Base-by-base conservation (phyloP, 2,329 filamentous ascomycete genomes). In the Fusarium proliferatum region DNA sequence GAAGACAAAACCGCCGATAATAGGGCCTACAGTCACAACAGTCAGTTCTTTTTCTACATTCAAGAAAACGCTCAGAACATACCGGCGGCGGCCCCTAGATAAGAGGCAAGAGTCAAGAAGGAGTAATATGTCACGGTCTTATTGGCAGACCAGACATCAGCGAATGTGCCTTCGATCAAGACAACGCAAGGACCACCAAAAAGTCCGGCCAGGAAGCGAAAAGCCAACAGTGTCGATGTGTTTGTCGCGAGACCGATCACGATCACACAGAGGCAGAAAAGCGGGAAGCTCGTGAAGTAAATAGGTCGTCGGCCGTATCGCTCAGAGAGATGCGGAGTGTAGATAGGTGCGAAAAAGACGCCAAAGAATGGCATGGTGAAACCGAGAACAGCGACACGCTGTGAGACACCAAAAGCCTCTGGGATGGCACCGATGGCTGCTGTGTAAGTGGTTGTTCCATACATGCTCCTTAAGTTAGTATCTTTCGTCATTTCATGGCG, bases 51-150 rank as follows among this genome's bases (percentile, higher is more conserved):
- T 28, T 28, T 28, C 28, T 28, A 28, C 8, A 28, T 28, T 9
- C 28, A 28, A 28, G 28, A 28, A 9, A 28, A 28, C 55, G 2
- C 2, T 10, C 12, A 19, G 2, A 4, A 21, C 57, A 8, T 61
- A 61, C 57, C 57, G 4, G n/a, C 16, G 15, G 57, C 36, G 3
- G 57, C 57, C 8, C 57, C 57, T 5, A 61, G 36, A 17, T 61
- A 61, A 16, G 57, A 61, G 4, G 57, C 46, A 19, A 61, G 46
- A 10, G 57, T 61, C 28, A 61, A 12, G 28, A 61, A 61, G 5
- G 36, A 61, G 28, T 61, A 61, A 28, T 61, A 61, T 42, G 58
- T 61, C n/a, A 55, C 58, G 1, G 58, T 61, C 48, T 56, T 61
- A 5, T 56, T n/a, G 5, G 58, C 58, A 61, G 58, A 12, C 58